These are phyloP conservation scores for Saprolegnia parasitica DNA, from an alignment of 352 stramenopile genomes.

Conservation along the genomic window DNA sequence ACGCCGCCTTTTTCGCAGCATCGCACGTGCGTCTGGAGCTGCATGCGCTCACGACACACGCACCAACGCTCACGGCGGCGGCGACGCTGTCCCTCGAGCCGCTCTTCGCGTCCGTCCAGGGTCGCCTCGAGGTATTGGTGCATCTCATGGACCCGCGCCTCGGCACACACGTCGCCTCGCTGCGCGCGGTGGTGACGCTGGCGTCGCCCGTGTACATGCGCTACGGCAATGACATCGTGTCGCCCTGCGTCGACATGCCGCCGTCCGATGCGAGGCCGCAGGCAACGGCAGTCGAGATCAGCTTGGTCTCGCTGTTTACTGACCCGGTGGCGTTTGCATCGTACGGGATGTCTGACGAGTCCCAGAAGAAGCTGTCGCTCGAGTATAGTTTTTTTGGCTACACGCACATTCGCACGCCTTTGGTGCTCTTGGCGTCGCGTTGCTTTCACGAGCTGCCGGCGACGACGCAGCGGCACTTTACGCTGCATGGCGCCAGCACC, in stretches of 20 bases:
- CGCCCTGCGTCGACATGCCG: too few relatives aligned
- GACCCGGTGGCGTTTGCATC: not conserved
- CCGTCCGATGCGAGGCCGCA: not conserved
- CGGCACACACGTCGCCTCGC: not conserved
- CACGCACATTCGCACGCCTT: not conserved
- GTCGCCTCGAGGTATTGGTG: not conserved
- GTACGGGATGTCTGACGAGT: not conserved
- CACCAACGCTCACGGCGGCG: not conserved
- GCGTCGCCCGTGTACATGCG: not conserved
- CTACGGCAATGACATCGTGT: not conserved
- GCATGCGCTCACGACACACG: not conserved
- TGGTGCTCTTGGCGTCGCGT: not conserved
- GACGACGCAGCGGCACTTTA: not conserved
- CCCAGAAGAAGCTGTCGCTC: not conserved
- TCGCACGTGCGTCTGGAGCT: not conserved
- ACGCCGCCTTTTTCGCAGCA: slow-evolving; percentile 7
- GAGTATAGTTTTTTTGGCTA: not conserved
- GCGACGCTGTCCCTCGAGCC: not conserved
- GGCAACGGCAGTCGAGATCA: not conserved
- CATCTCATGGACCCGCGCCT: not conserved
- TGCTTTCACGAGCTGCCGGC: not conserved
- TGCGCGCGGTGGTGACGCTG: not conserved
- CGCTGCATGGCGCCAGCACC: not conserved
- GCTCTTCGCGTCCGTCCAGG: not conserved
- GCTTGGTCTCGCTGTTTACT: not conserved